Evolutionary conservation across 108 stramenopile species (phyloP).

Genomic region (Stephanodiscus triporus): DNA sequence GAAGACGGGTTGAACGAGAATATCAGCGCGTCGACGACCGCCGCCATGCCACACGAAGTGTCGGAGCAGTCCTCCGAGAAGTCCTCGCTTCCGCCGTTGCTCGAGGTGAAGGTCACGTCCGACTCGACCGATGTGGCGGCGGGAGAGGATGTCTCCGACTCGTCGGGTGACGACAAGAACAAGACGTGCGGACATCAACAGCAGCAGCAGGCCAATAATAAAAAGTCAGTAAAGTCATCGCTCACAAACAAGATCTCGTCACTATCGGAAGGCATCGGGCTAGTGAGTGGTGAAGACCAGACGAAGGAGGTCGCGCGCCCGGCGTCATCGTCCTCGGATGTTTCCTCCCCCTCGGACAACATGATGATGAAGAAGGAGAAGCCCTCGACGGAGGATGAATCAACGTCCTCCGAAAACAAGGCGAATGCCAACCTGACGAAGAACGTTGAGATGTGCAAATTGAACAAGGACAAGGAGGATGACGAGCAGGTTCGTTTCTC

Average conservation of each 20-base stretch:
- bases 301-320: slow-evolving; percentile 11
- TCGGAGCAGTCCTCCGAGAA: slow-evolving; percentile 14
- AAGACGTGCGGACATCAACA: slow-evolving; percentile 17
- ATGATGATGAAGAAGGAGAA: slow-evolving; percentile 23
- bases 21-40: slow-evolving; percentile 9
- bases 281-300: neutral
- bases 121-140: slow-evolving; percentile 16
- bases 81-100: slow-evolving; percentile 13
- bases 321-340: slow-evolving; percentile 14
- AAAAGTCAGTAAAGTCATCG: slow-evolving; percentile 7
- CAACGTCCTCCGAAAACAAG: slow-evolving; percentile 54
- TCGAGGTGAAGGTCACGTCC: slow-evolving; percentile 32
- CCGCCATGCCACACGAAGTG: slow-evolving; percentile 3
- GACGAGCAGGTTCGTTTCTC: slow-evolving; percentile 30
- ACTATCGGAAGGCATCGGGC: slow-evolving; percentile 8
- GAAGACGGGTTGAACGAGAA: neutral
- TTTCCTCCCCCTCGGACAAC: slow-evolving; percentile 15
- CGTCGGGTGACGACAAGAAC: slow-evolving; percentile 12
- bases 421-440: slow-evolving; percentile 57
- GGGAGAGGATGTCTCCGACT: slow-evolving; percentile 44
- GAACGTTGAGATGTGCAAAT: slow-evolving; percentile 63
- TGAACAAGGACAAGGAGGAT: slow-evolving; percentile 52
- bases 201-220: neutral
- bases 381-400: slow-evolving; percentile 49
- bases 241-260: slow-evolving; percentile 33